These are phyloP conservation scores for Oryza brachyantha DNA, from an alignment of 176 grass and related monocot genomes.

Conservation along the genomic window DNA sequence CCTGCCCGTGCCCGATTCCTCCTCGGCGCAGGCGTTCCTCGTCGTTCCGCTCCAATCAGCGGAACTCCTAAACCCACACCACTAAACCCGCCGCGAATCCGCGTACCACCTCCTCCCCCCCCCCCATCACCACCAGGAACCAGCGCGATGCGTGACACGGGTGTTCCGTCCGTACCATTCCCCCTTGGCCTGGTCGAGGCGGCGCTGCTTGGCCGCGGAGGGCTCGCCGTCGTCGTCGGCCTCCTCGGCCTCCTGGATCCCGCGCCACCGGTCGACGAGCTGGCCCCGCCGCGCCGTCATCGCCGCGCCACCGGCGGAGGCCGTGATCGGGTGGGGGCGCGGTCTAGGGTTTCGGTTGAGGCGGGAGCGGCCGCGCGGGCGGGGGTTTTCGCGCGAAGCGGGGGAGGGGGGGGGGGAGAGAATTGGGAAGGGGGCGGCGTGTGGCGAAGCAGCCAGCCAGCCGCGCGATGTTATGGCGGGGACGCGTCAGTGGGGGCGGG, in stretches of 20 bases:
- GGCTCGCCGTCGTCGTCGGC: conserved; percentile 38
- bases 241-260: conserved; percentile 69
- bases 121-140: too few relatives aligned
- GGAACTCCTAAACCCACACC: not conserved
- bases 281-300: conserved; percentile 31
- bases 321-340: not conserved
- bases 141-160: too few relatives aligned
- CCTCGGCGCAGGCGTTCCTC: not conserved
- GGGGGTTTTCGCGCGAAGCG: not conserved
- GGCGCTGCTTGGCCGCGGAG: conserved; percentile 35
- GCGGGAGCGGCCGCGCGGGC: conserved; percentile 19
- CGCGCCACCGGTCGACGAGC: conserved; percentile 64
- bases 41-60: not conserved
- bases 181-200: conserved; percentile 57
- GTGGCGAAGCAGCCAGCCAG: not conserved
- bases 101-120: too few relatives aligned
- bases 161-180: conserved; percentile 73
- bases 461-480: not conserved
- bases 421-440: not conserved
- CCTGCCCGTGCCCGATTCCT: not conserved
- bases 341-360: conserved; percentile 34
- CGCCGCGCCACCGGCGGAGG: conserved; percentile 12
- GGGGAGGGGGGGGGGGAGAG: not conserved
- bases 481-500: not conserved
- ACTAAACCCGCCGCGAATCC: conserved; percentile 1